Percentiles rank a stretch among this genome's conserved stretches.
phyloP scores from a whole-genome alignment of 805 yeast genomes.

The Cephaloascus fragrans region DNA sequence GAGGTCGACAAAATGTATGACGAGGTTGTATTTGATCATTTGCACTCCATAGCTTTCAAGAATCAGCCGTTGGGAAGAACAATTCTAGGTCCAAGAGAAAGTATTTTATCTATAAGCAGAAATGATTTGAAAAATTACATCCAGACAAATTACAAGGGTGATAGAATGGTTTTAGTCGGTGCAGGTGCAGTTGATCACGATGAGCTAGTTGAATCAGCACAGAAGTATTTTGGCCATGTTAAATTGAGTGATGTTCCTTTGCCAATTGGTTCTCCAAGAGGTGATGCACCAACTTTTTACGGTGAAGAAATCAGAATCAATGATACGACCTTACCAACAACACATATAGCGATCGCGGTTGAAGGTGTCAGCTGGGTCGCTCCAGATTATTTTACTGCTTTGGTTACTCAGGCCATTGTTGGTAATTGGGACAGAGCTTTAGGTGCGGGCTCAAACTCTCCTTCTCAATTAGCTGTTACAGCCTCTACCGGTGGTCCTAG shows the following conservation, averaged over 20 bases:
- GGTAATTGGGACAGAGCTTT: conserved; percentile 96
- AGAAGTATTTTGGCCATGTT: conserved; percentile 66
- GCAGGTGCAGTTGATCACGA: conserved; percentile 92
- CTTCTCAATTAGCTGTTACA: conserved; percentile 74
- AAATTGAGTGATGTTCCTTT: conserved; percentile 41
- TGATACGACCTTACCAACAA: conserved; percentile 75
- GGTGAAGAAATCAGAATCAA: conserved; percentile 83
- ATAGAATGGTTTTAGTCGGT: conserved; percentile 96
- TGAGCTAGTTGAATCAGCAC: conserved; percentile 67
- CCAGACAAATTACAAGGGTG: conserved; percentile 82
- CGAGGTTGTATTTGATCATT: conserved; percentile 94
- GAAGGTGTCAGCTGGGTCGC: conserved; percentile 98
- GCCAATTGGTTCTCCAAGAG: conserved; percentile 67
- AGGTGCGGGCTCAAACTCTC: conserved; percentile 75
- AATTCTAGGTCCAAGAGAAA: conserved; percentile 86
- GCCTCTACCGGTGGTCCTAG: conserved; percentile 48
- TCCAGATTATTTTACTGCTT: conserved; percentile 88
- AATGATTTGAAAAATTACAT: conserved; percentile 75
- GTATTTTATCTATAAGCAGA: conserved; percentile 72
- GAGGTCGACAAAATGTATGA: conserved; percentile 98
- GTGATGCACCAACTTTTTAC: conserved; percentile 67
- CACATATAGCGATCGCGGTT: conserved; percentile 90
- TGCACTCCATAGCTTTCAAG: conserved; percentile 86
- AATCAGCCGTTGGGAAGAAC: conserved; percentile 95
- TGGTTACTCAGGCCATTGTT: conserved; percentile 92